A percentile compares a stretch with the other conserved stretches of the same genome.
phyloP scores from a whole-genome alignment of 148 eudicot species.

The Spergularia bocconei region DNA sequence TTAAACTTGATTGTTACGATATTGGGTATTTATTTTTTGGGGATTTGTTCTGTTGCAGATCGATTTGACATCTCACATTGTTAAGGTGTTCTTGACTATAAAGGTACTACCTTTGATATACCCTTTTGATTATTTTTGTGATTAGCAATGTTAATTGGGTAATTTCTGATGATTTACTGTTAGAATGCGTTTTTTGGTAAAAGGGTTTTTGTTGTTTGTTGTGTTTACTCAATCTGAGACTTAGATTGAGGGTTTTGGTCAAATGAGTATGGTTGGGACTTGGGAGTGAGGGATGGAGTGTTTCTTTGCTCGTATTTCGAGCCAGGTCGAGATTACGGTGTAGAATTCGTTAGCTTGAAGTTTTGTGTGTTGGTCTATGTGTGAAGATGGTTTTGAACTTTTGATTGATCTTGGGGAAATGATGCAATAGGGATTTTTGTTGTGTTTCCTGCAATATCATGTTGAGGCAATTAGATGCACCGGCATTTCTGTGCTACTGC shows the following conservation, averaged over 20 bases:
- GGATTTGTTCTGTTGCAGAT: constrained; percentile 52
- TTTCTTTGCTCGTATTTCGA: not conserved
- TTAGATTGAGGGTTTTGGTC: not conserved
- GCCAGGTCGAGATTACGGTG: too few species aligned
- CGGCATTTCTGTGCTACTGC: too few species aligned
- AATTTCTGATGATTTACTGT: not conserved
- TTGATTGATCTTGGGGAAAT: too few species aligned
- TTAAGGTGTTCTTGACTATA: constrained; percentile 72
- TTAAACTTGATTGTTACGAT: not conserved
- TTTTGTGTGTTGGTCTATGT: too few species aligned
- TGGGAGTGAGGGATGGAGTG: not conserved
- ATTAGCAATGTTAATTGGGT: not conserved
- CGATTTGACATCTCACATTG: constrained; percentile 88
- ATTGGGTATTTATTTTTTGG: constrained; percentile 10
- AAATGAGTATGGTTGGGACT: not conserved
- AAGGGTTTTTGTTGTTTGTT: not conserved
- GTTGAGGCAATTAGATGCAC: too few species aligned
- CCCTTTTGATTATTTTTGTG: not conserved
- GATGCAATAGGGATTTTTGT: too few species aligned
- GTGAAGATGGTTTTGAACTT: too few species aligned
- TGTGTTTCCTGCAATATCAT: too few species aligned
- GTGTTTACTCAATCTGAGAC: not conserved
- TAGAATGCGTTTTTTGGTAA: not conserved
- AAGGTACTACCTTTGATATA: constrained; percentile 49
- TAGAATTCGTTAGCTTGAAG: too few species aligned